phyloP scores from a whole-genome alignment of 2,329 filamentous ascomycete genomes.

The Fusarium incarnatum region DNA sequence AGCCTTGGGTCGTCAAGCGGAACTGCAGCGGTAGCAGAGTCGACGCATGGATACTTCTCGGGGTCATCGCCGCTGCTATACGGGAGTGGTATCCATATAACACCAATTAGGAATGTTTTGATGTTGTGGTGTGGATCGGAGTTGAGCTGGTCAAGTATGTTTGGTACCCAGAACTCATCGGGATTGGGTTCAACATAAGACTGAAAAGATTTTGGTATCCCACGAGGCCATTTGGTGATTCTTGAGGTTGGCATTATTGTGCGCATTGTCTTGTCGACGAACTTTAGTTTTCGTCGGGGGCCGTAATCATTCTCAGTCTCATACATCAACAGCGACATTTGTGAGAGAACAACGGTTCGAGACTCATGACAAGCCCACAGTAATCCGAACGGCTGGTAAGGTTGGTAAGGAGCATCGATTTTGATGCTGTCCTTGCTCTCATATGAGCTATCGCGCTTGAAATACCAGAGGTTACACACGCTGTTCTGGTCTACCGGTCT shows the following conservation, averaged over 20 bases:
- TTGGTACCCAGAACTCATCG: background rate
- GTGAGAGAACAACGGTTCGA: background rate
- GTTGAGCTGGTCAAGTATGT: background rate
- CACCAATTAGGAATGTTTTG: background rate
- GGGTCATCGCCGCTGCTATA: background rate
- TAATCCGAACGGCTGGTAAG: background rate
- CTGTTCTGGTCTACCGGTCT: background rate
- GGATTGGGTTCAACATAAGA: background rate
- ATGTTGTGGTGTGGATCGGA: background rate
- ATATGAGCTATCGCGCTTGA: background rate
- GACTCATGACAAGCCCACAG: background rate
- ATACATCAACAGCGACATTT: background rate
- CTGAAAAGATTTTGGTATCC: background rate
- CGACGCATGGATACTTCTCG: background rate
- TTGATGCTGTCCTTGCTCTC: background rate
- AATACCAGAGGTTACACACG: background rate
- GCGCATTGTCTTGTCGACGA: background rate
- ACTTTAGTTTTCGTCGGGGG: background rate
- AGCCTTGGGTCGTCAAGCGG: conserved; percentile 13
- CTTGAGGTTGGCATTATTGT: background rate
- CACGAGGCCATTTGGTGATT: background rate
- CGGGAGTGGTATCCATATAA: background rate
- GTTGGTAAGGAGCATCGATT: background rate
- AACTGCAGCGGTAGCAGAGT: background rate
- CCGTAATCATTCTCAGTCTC: background rate